Base-by-base conservation (phyloP, 2,329 filamentous ascomycete genomes). In the Cladosporium sp. region DNA sequence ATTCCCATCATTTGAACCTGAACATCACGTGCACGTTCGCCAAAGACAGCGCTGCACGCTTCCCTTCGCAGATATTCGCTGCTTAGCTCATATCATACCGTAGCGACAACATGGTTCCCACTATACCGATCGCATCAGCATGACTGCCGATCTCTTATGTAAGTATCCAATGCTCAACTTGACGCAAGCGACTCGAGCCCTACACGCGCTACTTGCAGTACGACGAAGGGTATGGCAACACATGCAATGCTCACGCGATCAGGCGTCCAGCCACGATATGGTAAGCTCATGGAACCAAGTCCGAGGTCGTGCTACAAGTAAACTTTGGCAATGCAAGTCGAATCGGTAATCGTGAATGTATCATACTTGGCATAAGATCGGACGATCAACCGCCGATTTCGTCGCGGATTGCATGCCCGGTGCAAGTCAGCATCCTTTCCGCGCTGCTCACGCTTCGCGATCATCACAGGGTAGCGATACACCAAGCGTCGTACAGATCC, bases 361-460 rank as follows among this genome's bases (percentile, higher is more conserved):
- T n/a, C 49, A 40, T 37, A 26, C 55, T 37, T 37, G 55, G 55
- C 55, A 33, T 57, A 16, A 26, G 55, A 57, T 57, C 33, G 55
- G 60, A 16, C 29, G 23, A 53, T 53, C 46, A 49, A 53, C 16
- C 31, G 21, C 31, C 37, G 14, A 28, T 21, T 23, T 33, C 49
- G 57, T 26, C 44, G 14, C 12, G 16, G 46, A 62, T 55, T 49
- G 60, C 60, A 40, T 50, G 29, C 46, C 59, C 40, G 40, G 44
- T 29, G 59, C 59, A 28, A 18, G 59, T 62, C 52, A 62, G 59
- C 29, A 40, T 62, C 60, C 60, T 62, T 62, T 7, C 49, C 60
- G 46, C 52, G 28, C 52, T 23, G 18, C 52, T 55, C 49, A 37
- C 60, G 26, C 37, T 46, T 4, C n/a, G 8, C 12, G 40, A 46